Evolutionary conservation across 305 asterid species (phyloP).

Genomic region (Fraxinus sp.): DNA sequence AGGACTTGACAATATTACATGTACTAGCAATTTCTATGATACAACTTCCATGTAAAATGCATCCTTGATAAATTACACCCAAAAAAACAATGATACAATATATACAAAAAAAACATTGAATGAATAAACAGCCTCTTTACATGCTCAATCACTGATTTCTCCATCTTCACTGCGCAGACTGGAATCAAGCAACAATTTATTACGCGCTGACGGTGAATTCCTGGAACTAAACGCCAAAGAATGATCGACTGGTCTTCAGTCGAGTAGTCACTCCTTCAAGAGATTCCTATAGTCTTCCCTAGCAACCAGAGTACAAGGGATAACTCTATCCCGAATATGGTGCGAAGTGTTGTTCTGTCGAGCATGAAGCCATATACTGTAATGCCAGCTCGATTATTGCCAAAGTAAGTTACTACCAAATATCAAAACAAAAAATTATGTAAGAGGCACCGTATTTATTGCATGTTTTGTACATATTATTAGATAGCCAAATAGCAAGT

Average conservation of each 20-base stretch:
- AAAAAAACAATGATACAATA: not conserved
- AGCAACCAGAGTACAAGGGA: constrained; percentile 82
- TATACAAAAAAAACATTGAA: constrained; percentile 4
- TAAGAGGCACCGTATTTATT: not conserved
- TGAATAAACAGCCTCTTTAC: constrained; percentile 7
- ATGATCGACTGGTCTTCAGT: not conserved
- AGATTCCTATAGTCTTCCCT: constrained; percentile 72
- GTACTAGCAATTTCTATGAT: not conserved
- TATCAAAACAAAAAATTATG: not conserved
- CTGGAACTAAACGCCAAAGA: not conserved
- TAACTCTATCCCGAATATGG: constrained; percentile 69
- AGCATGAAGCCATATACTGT: constrained; percentile 83
- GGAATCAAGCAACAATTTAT: not conserved
- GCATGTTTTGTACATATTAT: not conserved
- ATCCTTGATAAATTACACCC: not conserved
- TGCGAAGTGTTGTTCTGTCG: constrained; percentile 71
- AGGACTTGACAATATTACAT: not conserved
- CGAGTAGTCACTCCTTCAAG: constrained; percentile 28
- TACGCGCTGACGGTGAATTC: not conserved
- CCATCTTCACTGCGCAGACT: not conserved
- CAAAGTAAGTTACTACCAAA: constrained; percentile 67
- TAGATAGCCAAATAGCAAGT: not conserved
- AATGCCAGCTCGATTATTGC: constrained; percentile 82
- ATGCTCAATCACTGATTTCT: not conserved
- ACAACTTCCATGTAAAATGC: not conserved